A percentile compares a stretch with the other conserved stretches of the same genome.
phyloP scores from a whole-genome alignment of 306 rosid genomes.

The Quercus gilva region DNA sequence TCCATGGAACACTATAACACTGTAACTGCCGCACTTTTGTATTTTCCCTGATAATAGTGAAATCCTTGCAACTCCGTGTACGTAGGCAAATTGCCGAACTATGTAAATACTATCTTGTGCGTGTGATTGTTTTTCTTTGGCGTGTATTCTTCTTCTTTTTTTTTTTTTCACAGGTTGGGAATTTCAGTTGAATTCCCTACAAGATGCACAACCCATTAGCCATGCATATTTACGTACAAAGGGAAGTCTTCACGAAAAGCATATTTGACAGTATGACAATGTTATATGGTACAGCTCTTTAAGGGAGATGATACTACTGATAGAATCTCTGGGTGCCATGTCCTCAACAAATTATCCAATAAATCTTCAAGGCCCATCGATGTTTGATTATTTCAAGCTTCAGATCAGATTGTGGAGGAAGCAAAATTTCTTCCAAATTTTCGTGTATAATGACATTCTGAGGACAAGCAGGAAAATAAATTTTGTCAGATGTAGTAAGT shows the following conservation, averaged over 20 bases:
- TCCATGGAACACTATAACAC: no score
- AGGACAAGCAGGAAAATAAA: conserved; percentile 8
- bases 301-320: conserved; percentile 26
- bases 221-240: neutral
- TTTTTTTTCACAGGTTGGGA: no score
- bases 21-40: no score
- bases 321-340: conserved; percentile 33
- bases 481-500: neutral
- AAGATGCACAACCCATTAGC: no score
- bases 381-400: conserved; percentile 27
- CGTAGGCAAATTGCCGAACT: no score
- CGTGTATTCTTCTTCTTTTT: no score
- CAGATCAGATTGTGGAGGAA: conserved; percentile 19
- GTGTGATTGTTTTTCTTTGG: no score
- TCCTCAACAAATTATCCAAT: conserved; percentile 24
- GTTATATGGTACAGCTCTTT: neutral
- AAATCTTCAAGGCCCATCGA: conserved; percentile 18
- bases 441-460: conserved; percentile 40
- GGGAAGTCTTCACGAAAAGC: neutral
- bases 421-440: conserved; percentile 17
- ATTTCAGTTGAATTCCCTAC: no score
- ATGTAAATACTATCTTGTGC: no score
- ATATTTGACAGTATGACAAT: neutral
- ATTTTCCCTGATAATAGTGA: no score
- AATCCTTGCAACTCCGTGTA: no score